Evolutionary conservation across 352 stramenopile species (phyloP).

Genomic region (Phytophthora syringae): DNA sequence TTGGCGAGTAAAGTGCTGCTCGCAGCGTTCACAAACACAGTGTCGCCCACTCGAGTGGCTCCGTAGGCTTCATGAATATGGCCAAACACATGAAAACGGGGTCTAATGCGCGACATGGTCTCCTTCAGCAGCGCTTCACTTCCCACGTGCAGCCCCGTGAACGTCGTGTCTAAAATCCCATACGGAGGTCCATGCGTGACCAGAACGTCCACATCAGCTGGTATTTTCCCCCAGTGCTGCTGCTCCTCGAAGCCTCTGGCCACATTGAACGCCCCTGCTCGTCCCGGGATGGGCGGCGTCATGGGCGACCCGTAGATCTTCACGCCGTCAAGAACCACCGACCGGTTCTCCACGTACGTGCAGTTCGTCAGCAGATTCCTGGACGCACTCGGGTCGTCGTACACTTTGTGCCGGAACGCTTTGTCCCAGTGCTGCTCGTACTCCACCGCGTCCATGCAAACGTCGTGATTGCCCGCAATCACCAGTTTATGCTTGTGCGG

Average conservation of each 20-base stretch:
- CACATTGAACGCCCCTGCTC: constrained; percentile 78
- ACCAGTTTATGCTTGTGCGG: constrained; percentile 82
- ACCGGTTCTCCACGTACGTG: constrained; percentile 81
- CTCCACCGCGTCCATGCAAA: constrained; percentile 74
- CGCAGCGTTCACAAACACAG: constrained; percentile 90
- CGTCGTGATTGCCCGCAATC: constrained; percentile 85
- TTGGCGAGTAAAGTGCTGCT: constrained; percentile 72
- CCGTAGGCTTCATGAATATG: constrained; percentile 94
- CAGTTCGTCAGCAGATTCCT: constrained; percentile 70
- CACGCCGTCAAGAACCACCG: constrained; percentile 67
- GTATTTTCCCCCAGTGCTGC: constrained; percentile 78
- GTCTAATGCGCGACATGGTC: constrained; percentile 79
- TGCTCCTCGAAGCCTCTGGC: constrained; percentile 62
- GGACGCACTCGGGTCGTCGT: constrained; percentile 64
- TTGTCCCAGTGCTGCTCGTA: constrained; percentile 75
- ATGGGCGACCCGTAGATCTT: constrained; percentile 85
- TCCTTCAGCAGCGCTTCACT: constrained; percentile 85
- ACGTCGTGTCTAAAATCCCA: constrained; percentile 81
- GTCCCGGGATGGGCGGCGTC: constrained; percentile 71
- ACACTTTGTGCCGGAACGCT: constrained; percentile 59
- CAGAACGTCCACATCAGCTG: constrained; percentile 83
- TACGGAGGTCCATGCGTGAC: constrained; percentile 91
- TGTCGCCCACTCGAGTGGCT: constrained; percentile 72
- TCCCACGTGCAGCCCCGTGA: constrained; percentile 70
- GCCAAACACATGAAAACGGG: constrained; percentile 90